Evolutionary conservation across 352 stramenopile species (phyloP).

Genomic region (Globisporangium iwayamae): DNA sequence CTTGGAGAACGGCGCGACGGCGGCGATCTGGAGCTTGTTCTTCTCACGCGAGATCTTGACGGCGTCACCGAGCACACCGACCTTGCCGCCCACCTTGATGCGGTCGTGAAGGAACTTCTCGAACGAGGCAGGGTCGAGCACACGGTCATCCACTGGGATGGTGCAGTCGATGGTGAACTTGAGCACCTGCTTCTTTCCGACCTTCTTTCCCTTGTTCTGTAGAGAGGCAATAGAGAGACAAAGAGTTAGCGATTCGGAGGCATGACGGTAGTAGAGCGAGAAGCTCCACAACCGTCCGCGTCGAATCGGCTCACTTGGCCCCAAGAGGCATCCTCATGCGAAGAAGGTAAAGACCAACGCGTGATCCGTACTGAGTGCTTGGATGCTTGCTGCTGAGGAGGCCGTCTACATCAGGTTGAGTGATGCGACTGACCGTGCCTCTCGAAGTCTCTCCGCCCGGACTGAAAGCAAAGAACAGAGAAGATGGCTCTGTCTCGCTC

Average conservation of each 20-base stretch:
- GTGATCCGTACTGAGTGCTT: background rate
- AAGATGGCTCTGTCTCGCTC: constrained; percentile 29
- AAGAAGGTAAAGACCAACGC: background rate
- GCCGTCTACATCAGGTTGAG: constrained; percentile 5
- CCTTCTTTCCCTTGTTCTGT: constrained; percentile 84
- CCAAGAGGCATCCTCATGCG: background rate
- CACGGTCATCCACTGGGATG: constrained; percentile 98
- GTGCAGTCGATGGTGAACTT: constrained; percentile 95
- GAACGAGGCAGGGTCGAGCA: constrained; percentile 98
- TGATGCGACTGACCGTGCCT: constrained; percentile 1
- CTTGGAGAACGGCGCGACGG: constrained; percentile 96
- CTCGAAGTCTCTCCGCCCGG: constrained; percentile 18
- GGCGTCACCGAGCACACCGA: constrained; percentile 92
- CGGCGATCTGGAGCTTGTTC: constrained; percentile 95
- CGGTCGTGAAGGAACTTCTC: constrained; percentile 99
- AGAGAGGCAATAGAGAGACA: background rate
- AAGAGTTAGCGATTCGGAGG: constrained; percentile 11
- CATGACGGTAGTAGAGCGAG: background rate
- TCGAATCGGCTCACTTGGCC: constrained; percentile 10
- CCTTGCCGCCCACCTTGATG: constrained; percentile 99
- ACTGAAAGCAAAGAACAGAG: constrained; percentile 28
- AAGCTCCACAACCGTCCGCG: background rate
- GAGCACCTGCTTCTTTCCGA: constrained; percentile 87
- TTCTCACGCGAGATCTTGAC: constrained; percentile 96
- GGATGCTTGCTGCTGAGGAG: background rate